Evolutionary conservation across 495 filamentous ascomycete genomes (phyloP), one percentile per base, ranked within the genome.

Genomic region (Penicillium bovifimosum): DNA sequence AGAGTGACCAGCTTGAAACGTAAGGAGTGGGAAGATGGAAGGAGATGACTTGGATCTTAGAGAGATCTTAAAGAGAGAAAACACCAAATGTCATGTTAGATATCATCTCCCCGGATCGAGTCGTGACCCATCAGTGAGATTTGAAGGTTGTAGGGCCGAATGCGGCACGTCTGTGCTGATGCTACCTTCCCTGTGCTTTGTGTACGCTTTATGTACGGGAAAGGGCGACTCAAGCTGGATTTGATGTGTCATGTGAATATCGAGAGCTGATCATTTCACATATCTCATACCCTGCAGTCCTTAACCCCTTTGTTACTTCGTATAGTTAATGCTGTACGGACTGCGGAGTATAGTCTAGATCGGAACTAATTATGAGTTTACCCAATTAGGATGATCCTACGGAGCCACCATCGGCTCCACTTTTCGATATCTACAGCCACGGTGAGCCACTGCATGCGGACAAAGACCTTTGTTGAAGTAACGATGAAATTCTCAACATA

Each of bases 401-500:
- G 17, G 26, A 32, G 33, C 33, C 32, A 26, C 56, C 52, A 43
- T 56, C 26, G 52, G 26, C 42, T 17, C 28, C 24, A 34, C 53
- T 18, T 13, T 3, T 36, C 31, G 13, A 13, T 33, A 28, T 9
- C 33, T 34, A 17, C 29, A 24, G 4, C n/a, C 17, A 11, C 18
- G 47, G 62, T 26, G 29, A 24, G 4, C n/a, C 17, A 11, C 18
- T 50, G 62, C 62, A 62, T 64, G 50, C 62, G 53, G 59, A 60
- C 47, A 64, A 59, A 42, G 27, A 9, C 47, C 35, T 52, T 56
- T 54, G 58, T 59, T 24, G 16, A 57, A 34, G 44, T 28, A 55
- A 59, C 40, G 40, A 32, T 39, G 28, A 34, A 43, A 40, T 57
- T 40, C 58, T 42, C 35, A 20, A 51, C 53, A 53, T 59, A 60